phyloP scores from a whole-genome alignment of 1,284 basidiomycete genomes.

The Wolfiporia cocos region DNA sequence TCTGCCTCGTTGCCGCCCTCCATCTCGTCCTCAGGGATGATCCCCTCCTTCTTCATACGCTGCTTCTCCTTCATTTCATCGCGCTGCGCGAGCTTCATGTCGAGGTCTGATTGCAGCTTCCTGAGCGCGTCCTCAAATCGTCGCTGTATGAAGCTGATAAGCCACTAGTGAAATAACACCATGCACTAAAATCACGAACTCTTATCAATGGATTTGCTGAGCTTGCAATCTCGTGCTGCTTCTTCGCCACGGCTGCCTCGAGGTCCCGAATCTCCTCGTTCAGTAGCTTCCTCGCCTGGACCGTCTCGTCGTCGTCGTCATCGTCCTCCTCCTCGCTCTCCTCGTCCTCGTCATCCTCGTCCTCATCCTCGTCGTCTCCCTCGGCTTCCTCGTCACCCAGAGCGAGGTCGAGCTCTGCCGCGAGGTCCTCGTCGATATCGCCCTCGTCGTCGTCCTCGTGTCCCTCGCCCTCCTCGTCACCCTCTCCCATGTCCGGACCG shows the following conservation, averaged over 20 bases:
- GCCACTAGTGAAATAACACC: not conserved
- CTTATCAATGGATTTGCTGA: slow-evolving; percentile 87
- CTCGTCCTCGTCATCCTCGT: slow-evolving; percentile 62
- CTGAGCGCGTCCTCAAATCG: slow-evolving; percentile 91
- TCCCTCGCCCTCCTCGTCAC: slow-evolving; percentile 51
- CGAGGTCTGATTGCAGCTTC: slow-evolving; percentile 82
- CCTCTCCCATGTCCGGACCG: slow-evolving; percentile 46
- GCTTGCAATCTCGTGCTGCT: slow-evolving; percentile 79
- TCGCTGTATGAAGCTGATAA: slow-evolving; percentile 45
- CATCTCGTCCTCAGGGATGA: slow-evolving; percentile 37
- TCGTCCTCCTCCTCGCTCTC: slow-evolving; percentile 65
- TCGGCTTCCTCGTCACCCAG: slow-evolving; percentile 44
- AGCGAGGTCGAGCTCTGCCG: slow-evolving; percentile 68
- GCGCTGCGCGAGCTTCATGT: slow-evolving; percentile 78
- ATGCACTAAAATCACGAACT: slow-evolving; percentile 34
- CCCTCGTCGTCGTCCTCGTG: slow-evolving; percentile 66
- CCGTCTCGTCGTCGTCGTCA: slow-evolving; percentile 59
- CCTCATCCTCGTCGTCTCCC: slow-evolving; percentile 61
- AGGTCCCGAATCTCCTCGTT: slow-evolving; percentile 89
- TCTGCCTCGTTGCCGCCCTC: slow-evolving; percentile 38
- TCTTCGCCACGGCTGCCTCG: slow-evolving; percentile 84
- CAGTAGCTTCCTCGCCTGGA: slow-evolving; percentile 73
- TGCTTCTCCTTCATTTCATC: slow-evolving; percentile 73
- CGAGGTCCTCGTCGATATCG: slow-evolving; percentile 76
- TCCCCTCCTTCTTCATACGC: slow-evolving; percentile 59